Evolutionary conservation across 805 yeast genomes (phyloP), one percentile per base, ranked within the genome.

Genomic region (Komagataella kurtzmanii): DNA sequence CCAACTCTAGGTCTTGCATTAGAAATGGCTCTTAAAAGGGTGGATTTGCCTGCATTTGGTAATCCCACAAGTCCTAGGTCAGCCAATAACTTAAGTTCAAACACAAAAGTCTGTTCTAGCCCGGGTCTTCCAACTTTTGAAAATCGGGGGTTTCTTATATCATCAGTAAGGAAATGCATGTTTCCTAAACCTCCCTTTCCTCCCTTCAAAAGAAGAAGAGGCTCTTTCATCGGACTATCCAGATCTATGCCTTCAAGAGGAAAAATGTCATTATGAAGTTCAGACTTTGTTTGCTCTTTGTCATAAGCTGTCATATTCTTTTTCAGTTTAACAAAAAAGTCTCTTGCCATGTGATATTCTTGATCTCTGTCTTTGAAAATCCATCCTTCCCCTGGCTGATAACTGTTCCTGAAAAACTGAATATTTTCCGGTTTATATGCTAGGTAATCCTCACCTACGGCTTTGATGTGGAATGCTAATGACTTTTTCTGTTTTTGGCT

Each of bases 1-100:
- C 98, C 99, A 12, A 93, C 86, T 52, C 87, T 72, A 1, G 99
- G 97, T 52, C 83, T 74, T 0, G 99, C 98, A 51, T 81, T 79
- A 0, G 97, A 87, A 14, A 93, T 88, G 7, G 95, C 89, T 52
- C 95, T 71, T 47, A 93, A 67, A 30, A 93, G 72, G 0, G 97
- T 88, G 3, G 96, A 88, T 63, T 93, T 93, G 1, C 99, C 99
- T 3, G 98, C 97, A 65, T 93, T 93, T 1, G 99, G 99, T 17
- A 93, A 71, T 0, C 99, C 99, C 19, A 93, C 96, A 5, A 93
- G 70, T 0, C 98, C 99, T 53, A 91, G 68, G 65, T 93, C 98
- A 0, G 99, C 99, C 52, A 93, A 73, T 44, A 89, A 72, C 62
- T 88, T 89, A 56, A 93, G 70, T 66, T 93, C 99, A 56, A 93